Evolutionary conservation across 2,329 filamentous ascomycete species (phyloP).

Genomic region (Epichloe scottii): DNA sequence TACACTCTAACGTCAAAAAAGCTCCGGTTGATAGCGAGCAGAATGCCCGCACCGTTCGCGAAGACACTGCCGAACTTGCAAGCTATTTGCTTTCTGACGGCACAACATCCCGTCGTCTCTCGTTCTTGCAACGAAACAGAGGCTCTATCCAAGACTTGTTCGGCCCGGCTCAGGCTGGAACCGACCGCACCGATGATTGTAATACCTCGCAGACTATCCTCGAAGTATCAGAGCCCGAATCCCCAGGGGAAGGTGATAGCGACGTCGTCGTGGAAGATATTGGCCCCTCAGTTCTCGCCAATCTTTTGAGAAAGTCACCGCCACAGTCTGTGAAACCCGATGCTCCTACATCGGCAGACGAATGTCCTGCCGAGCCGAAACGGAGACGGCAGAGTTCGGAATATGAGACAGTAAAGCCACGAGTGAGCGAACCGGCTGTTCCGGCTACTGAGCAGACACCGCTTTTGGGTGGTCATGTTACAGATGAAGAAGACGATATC

Average conservation of each 20-base stretch:
- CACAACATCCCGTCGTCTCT: conserved; percentile 28
- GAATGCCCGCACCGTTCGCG: conserved; percentile 66
- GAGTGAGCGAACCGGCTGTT: conserved; percentile 4
- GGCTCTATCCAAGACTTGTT: conserved; percentile 18
- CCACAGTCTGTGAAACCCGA: conserved; percentile 22
- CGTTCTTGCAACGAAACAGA: conserved; percentile 30
- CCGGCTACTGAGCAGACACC: conserved; percentile 33
- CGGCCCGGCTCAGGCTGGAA: conserved; percentile 12
- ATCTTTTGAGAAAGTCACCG: conserved; percentile 37
- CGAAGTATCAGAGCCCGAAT: conserved; percentile 43
- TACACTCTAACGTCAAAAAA: conserved; percentile 13
- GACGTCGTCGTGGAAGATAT: conserved; percentile 10
- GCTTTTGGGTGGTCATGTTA: conserved; percentile 25
- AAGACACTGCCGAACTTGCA: conserved; percentile 79
- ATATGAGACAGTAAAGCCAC: conserved; percentile 7
- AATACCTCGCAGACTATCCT: conserved; percentile 38
- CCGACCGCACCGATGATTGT: conserved; percentile 12
- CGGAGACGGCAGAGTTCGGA: not conserved
- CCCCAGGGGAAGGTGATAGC: conserved; percentile 12
- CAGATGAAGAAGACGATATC: conserved; percentile 19
- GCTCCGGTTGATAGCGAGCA: conserved; percentile 54
- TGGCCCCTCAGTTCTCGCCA: conserved; percentile 32
- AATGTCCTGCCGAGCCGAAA: not conserved
- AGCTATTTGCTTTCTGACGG: conserved; percentile 65
- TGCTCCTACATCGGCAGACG: conserved; percentile 3